Base-by-base conservation (phyloP, 2,329 filamentous ascomycete species). In the Alternaria postmessia region DNA sequence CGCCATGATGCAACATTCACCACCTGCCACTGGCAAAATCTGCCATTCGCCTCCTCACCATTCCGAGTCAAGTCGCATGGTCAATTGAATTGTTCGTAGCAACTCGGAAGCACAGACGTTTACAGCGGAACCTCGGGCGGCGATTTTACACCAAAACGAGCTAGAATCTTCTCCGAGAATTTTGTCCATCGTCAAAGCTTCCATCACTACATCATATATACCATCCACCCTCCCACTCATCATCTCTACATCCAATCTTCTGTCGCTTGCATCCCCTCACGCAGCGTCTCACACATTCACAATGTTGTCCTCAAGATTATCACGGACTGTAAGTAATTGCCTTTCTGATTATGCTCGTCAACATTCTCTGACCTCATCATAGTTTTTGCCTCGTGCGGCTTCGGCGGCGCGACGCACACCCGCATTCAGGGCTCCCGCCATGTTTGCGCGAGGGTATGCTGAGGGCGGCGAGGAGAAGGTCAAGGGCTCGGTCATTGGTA, bases 401-500 rank as follows among this genome's bases (percentile, higher is more conserved):
- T 85, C 90, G 75, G 82, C 87, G 79, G 84, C 89, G 80, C 84
- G 88, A 78, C 90, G 90, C 81, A 68, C 72, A 8, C 90, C 87
- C 62, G 82, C 87, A 77, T 82, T 89, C 79, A 89, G 89, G 83
- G 87, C 90, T 73, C 89, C 92, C 68, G 81, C 91, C 68, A 92
- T 94, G 79, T 60, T 60, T 51, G 88, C 90, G 77, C 78, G 82
- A 71, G 87, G 91, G 75, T 93, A 91, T 84, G 90, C 91, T 71
- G 89, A 91, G 69, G 88, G 87, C 75, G 84, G 84, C 61, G 84
- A 87, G 70, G 86, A 87, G 80, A 97, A 97, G 88, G 92, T 98
- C 63, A 92, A 94, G 85, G 95, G 95, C 78, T 84, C 92, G 77
- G 94, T 98, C 81, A 97, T 98, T 78, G 95, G 95, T 90, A 97